Evolutionary conservation across 1,284 basidiomycete genomes (phyloP), one percentile per base, ranked within the genome.

Genomic region (Tremellales sp.): DNA sequence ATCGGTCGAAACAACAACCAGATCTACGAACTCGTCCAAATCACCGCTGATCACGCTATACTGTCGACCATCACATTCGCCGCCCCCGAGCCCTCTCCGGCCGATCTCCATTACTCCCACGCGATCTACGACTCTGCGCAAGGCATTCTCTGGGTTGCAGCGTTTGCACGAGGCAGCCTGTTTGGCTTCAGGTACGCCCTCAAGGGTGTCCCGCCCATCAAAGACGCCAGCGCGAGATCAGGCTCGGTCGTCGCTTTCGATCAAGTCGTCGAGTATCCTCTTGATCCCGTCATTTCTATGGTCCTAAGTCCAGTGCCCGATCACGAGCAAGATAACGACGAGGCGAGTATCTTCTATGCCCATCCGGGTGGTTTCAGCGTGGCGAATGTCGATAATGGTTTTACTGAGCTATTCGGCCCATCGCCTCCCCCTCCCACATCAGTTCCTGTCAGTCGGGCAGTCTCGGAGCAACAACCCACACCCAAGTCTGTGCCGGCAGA

Each of bases 101-200:
- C 48, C 4, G 31, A 41, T 1, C 46, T 52, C 4, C 52, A 66
- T 46, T 65, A 64, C 43, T 49, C 58, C 6, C 57, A 68, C 10
- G 62, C 59, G 3, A 45, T 60, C n/a, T 72, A 72, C 53, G 67
- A 68, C 49, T 12, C 59, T 0, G 40, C 44, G n/a, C 49, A 53
- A 4, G 43, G 46, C 21, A 53, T 61, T 1, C 56, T 72, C 5
- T 67, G 63, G 58, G 44, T 70, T 19, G 56, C 65, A 2, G 60
- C 63, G 0, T 64, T 60, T 41, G 45, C 59, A 12, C 53, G 66
- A 35, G 60, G 60, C 2, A 60, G 56, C 26, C 36, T 67, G 10
- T 68, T 51, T 45, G 68, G 58, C 0, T 63, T 72, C 52, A 58
- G 56, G 43, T 72, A 67, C 40, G 57, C 62, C 6, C 58, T 72